A percentile compares a stretch with the other conserved stretches of the same genome.
These are phyloP conservation scores for Taiozyma sp. DNA, from an alignment of 1,139 yeast genomes.

Conservation along the genomic window DNA sequence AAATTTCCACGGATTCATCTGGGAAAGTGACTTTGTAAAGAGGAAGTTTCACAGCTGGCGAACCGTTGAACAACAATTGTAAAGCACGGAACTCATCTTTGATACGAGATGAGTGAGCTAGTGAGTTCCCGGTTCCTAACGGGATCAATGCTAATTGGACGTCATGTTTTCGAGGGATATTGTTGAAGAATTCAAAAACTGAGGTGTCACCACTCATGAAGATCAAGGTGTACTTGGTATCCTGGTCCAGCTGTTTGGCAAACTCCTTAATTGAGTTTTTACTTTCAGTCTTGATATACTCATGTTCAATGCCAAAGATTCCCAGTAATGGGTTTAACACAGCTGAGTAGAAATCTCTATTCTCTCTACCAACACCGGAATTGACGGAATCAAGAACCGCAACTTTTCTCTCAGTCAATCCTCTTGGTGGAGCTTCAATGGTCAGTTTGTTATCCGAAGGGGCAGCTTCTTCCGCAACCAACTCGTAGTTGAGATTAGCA, in stretches of 20 bases:
- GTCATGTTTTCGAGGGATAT: constrained; percentile 27
- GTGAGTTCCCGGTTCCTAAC: constrained; percentile 84
- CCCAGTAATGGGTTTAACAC: constrained; percentile 45
- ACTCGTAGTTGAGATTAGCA: not conserved
- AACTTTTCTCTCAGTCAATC: constrained; percentile 6
- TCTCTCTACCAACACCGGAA: constrained; percentile 51
- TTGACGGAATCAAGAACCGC: constrained; percentile 47
- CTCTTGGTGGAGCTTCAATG: constrained; percentile 6
- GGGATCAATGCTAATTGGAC: constrained; percentile 54
- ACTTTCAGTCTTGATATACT: constrained; percentile 37
- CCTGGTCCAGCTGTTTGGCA: constrained; percentile 28
- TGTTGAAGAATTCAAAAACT: constrained; percentile 69
- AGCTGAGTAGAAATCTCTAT: constrained; percentile 36
- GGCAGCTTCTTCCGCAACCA: not conserved
- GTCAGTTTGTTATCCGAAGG: not conserved
- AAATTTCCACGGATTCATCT: constrained; percentile 29
- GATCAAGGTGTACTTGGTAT: constrained; percentile 39
- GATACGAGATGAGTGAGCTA: constrained; percentile 58
- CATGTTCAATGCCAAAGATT: constrained; percentile 31
- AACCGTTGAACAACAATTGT: constrained; percentile 35
- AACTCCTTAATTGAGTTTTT: constrained; percentile 31
- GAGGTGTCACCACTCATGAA: constrained; percentile 87
- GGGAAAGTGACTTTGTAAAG: constrained; percentile 56
- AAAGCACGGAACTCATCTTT: constrained; percentile 37
- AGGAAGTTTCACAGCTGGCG: constrained; percentile 37